Percentiles rank a stretch among this genome's conserved stretches.
Evolutionary conservation across 2,329 filamentous ascomycete genomes (phyloP).

Genomic region (Pyrenochaeta sp.): DNA sequence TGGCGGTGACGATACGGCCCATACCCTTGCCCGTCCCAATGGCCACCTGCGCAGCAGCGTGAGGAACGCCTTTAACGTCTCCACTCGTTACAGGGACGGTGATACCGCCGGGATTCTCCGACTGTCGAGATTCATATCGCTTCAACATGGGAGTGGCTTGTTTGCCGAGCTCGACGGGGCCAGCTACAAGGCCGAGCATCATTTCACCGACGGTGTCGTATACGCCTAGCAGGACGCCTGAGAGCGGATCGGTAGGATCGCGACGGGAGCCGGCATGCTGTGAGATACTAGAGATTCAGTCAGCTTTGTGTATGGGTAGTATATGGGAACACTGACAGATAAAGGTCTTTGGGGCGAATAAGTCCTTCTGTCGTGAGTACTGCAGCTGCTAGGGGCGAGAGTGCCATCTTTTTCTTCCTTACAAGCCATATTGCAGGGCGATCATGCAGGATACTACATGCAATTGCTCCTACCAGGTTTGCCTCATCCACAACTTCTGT

Average conservation of each 20-base stretch:
- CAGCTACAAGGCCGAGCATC: slow-evolving; percentile 27
- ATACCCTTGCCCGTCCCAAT: slow-evolving; percentile 71
- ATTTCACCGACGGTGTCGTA: slow-evolving; percentile 33
- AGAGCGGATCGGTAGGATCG: slow-evolving; percentile 34
- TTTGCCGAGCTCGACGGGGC: slow-evolving; percentile 26
- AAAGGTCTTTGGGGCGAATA: slow-evolving; percentile 30
- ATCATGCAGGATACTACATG: slow-evolving; percentile 33
- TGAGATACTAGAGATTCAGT: slow-evolving; percentile 13
- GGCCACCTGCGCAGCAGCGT: slow-evolving; percentile 58
- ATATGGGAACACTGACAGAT: slow-evolving; percentile 24
- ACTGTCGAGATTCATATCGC: slow-evolving; percentile 5
- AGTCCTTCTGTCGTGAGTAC: slow-evolving; percentile 37
- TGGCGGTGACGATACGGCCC: slow-evolving; percentile 71
- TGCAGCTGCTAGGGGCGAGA: slow-evolving; percentile 37
- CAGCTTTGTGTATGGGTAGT: background rate
- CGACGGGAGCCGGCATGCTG: slow-evolving; percentile 18
- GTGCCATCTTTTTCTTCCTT: slow-evolving; percentile 28
- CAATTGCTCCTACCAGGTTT: slow-evolving; percentile 11
- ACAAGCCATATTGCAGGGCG: slow-evolving; percentile 39
- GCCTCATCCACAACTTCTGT: slow-evolving; percentile 13
- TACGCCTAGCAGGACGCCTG: slow-evolving; percentile 24
- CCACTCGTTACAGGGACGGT: background rate
- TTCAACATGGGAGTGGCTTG: slow-evolving; percentile 18
- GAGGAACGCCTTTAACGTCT: slow-evolving; percentile 5
- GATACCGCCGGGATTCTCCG: background rate